Base-by-base conservation (phyloP, 2,329 filamentous ascomycete genomes). In the Trichoderma arundinaceum region DNA sequence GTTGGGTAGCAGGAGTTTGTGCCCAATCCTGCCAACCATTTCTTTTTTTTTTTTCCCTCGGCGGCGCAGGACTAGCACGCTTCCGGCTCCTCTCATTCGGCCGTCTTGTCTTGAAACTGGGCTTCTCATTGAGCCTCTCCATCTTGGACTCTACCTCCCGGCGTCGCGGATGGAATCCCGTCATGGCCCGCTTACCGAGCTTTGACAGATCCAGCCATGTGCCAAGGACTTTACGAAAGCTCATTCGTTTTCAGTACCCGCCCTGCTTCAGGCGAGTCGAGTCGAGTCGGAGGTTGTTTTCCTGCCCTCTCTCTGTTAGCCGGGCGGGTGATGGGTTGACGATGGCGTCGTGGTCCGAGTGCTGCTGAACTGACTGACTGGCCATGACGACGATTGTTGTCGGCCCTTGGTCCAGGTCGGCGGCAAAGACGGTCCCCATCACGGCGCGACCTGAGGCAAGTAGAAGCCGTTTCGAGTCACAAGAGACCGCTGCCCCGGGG, bases 1-100 rank as follows among this genome's bases (percentile, higher is more conserved):
- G 61, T 68, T 64, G 53, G 66, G 65, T 66, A 35, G 61, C 67
- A 48, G 63, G 53, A 61, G 38, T 62, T 69, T 66, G 61, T 70
- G 69, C 68, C 68, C 66, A 69, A 69, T 28, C 67, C 68, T 65
- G 43, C 52, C 43, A 38, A 46, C 43, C 54, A 28, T 44, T 15
- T 28, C 4, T 28, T 28, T 28, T 28, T 28, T 28, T 28, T 28
- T 28, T 28, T 44, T 58, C 28, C 9, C 49, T 56, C 62, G 61
- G 51, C 58, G 61, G 41, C 41, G 41, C 44, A 41, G 38, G 46
- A 44, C 53, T 57, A 65, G 52, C 46, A 49, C 22, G 38, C 46
- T 43, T 28, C 39, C 33, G 44, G 44, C n/a, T 17, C 44, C 53
- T 51, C 64, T 66, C 15, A 56, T 64, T 49, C 61, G 58, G 44